Conservation (phyloP, 2,329 filamentous ascomycete species). For the Blastomyces parvus region DNA sequence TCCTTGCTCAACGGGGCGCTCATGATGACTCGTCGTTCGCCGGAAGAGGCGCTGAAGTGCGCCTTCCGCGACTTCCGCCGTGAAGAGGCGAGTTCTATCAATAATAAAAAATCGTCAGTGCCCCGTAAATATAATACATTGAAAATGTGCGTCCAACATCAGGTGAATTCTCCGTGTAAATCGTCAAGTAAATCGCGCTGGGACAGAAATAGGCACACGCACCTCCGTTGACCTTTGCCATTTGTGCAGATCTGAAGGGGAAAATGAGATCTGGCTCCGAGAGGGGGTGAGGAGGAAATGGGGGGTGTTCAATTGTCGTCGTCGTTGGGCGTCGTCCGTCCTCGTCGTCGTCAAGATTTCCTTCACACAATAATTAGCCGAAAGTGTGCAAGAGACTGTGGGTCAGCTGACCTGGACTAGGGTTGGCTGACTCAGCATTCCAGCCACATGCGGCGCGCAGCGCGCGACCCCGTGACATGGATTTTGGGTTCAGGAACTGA, state of each 20-base stretch:
- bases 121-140: neutral
- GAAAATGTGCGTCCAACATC: neutral
- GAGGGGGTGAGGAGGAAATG: neutral
- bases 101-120: neutral
- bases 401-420: conserved; percentile 17
- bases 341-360: conserved; percentile 1
- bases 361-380: neutral
- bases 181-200: neutral
- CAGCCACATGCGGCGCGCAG: too few species aligned
- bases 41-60: conserved; percentile 93
- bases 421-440: conserved; percentile 8
- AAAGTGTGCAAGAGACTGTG: conserved; percentile 14
- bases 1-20: conserved; percentile 93
- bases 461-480: neutral
- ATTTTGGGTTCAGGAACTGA: too few species aligned
- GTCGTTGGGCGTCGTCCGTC: neutral
- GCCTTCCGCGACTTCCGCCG: conserved; percentile 98
- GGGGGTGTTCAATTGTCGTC: neutral
- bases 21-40: conserved; percentile 93
- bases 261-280: conserved; percentile 13
- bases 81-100: conserved; percentile 52
- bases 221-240: conserved; percentile 27
- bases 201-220: conserved; percentile 14
- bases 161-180: neutral
- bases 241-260: conserved; percentile 21